Evolutionary conservation across 176 grass and related monocot species (phyloP).

Genomic region (Puya raimondii): DNA sequence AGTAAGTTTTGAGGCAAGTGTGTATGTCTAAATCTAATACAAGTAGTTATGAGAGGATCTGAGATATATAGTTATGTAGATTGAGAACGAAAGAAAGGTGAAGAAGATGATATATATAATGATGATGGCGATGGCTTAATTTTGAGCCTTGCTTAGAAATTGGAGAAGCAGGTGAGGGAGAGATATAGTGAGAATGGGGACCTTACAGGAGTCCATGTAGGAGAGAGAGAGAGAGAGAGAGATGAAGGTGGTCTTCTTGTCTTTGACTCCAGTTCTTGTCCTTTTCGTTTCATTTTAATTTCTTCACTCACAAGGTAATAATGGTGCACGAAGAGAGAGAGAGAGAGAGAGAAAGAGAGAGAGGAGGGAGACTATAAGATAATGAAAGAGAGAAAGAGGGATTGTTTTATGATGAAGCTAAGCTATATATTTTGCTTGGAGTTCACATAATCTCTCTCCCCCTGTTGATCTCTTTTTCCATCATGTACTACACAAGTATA

Average conservation of each 20-base stretch:
- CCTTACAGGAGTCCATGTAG: neutral
- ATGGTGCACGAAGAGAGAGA: too few relatives aligned
- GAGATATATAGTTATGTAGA: conserved; percentile 7
- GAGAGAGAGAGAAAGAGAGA: too few relatives aligned
- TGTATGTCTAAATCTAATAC: conserved; percentile 27
- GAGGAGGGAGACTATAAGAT: neutral
- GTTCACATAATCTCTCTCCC: neutral
- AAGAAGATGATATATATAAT: conserved; percentile 68
- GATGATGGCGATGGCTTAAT: conserved; percentile 64
- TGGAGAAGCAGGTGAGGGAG: conserved; percentile 39
- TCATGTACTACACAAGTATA: neutral
- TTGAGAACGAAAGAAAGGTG: conserved; percentile 18
- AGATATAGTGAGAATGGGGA: conserved; percentile 5
- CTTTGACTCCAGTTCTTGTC: conserved; percentile 98
- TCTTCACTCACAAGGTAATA: too few relatives aligned
- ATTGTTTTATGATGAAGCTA: conserved; percentile 4
- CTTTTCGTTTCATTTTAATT: conserved; percentile 47
- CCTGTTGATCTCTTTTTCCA: neutral
- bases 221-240: conserved; percentile 15
- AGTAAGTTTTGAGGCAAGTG: conserved; percentile 22
- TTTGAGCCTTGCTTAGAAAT: conserved; percentile 91
- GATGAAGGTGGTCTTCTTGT: conserved; percentile 55
- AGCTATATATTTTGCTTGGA: neutral
- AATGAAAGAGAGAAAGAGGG: neutral
- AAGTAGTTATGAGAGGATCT: neutral